These are phyloP conservation scores for Isatis lusitanica DNA, from an alignment of 441 rosid species.

Conservation along the genomic window DNA sequence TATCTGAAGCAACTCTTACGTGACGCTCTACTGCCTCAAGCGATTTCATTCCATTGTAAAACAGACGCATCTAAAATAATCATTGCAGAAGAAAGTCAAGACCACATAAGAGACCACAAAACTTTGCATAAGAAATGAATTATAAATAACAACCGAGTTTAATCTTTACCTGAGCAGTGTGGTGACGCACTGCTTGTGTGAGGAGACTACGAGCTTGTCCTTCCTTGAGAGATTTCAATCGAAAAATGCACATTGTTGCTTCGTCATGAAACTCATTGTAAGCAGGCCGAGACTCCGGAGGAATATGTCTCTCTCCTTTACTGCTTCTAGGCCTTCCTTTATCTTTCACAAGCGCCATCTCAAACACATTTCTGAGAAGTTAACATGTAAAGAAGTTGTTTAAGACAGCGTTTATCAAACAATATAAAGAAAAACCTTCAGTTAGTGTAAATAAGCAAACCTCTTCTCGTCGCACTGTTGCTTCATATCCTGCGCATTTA, in stretches of 20 bases:
- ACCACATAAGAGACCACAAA: conserved; percentile 19
- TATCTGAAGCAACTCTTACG: conserved; percentile 64
- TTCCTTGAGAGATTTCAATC: conserved; percentile 90
- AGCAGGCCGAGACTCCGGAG: conserved; percentile 71
- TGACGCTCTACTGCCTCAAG: conserved; percentile 80
- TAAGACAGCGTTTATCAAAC: neutral
- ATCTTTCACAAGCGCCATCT: conserved; percentile 73
- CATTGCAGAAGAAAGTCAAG: conserved; percentile 20
- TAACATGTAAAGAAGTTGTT: conserved; percentile 10
- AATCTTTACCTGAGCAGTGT: conserved; percentile 85
- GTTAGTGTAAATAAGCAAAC: conserved; percentile 39
- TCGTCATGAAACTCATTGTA: conserved; percentile 76
- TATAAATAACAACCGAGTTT: neutral
- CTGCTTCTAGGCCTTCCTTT: conserved; percentile 75
- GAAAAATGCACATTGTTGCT: conserved; percentile 82
- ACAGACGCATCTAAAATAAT: conserved; percentile 74
- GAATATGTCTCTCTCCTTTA: conserved; percentile 60
- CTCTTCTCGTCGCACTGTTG: conserved; percentile 96
- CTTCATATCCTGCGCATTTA: conserved; percentile 87
- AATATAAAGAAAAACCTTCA: neutral
- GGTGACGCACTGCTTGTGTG: conserved; percentile 93
- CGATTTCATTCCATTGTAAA: conserved; percentile 76
- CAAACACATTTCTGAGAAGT: conserved; percentile 71
- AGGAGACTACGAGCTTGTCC: conserved; percentile 94
- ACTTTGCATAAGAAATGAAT: neutral